A percentile compares a stretch with the other conserved stretches of the same genome.
Conservation (phyloP, 768 basidiomycete genomes). For the Podaxis sp. region DNA sequence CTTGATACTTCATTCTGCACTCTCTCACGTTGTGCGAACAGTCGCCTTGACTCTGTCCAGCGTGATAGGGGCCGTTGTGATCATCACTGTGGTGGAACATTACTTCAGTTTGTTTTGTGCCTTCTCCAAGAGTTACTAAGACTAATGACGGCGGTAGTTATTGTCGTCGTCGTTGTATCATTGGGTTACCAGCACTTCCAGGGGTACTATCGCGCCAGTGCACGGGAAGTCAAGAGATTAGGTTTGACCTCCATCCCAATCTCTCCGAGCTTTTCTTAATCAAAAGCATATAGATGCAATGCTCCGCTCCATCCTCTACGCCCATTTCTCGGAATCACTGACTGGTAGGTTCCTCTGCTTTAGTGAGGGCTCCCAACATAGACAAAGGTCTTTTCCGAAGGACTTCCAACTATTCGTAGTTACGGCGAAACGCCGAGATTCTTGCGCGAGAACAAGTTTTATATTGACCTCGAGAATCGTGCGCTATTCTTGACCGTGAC, state of each 20-base stretch:
- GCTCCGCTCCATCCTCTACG: constrained; percentile 72
- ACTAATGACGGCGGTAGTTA: constrained; percentile 35
- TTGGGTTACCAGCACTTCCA: constrained; percentile 68
- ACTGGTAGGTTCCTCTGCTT: constrained; percentile 36
- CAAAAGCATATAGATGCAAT: constrained; percentile 50
- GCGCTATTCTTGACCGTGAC: constrained; percentile 65
- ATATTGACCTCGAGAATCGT: constrained; percentile 74
- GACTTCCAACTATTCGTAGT: constrained; percentile 69
- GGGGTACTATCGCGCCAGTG: constrained; percentile 67
- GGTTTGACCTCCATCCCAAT: constrained; percentile 23
- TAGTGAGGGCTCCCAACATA: background rate
- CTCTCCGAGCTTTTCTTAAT: background rate
- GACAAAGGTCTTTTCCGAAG: constrained; percentile 18
- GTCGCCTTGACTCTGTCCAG: constrained; percentile 51
- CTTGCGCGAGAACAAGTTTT: constrained; percentile 59
- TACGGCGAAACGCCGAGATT: constrained; percentile 68
- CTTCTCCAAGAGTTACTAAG: background rate
- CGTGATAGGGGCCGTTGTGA: constrained; percentile 50
- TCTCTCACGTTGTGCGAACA: constrained; percentile 20
- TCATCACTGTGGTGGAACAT: constrained; percentile 57
- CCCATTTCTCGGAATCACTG: constrained; percentile 76
- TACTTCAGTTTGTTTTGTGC: constrained; percentile 51
- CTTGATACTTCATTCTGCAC: background rate
- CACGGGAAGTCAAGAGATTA: constrained; percentile 66
- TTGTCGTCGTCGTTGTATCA: constrained; percentile 51